These are phyloP conservation scores for Acrodontium crateriforme DNA, from an alignment of 2,329 filamentous ascomycete species.

Conservation along the genomic window DNA sequence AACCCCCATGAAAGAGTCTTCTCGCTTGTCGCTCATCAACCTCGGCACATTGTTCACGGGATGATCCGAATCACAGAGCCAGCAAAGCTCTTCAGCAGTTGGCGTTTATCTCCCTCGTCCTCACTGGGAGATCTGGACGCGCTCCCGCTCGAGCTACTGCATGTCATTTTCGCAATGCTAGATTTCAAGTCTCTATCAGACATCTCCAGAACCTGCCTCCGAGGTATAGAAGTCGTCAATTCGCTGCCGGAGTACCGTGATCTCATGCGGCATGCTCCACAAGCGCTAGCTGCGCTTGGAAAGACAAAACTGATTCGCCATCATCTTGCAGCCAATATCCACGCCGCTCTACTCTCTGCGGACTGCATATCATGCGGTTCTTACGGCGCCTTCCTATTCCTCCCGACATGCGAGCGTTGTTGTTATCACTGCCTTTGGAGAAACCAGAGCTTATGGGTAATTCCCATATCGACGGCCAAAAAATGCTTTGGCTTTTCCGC, in stretches of 20 bases:
- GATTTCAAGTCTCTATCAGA: conserved; percentile 3
- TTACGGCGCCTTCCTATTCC: conserved; percentile 4
- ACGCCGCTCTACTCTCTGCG: conserved; percentile 2
- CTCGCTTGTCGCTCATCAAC: conserved; percentile 10
- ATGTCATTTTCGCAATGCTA: conserved; percentile 4
- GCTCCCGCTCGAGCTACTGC: conserved; percentile 4
- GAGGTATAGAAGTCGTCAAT: conserved; percentile 2
- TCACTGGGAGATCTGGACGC: conserved; percentile 1
- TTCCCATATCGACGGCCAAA: conserved; percentile 1
- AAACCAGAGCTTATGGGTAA: conserved; percentile 3
- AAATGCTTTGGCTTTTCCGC: conserved; percentile 2
- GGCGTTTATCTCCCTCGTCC: neutral
- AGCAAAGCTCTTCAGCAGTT: conserved; percentile 1
- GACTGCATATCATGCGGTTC: conserved; percentile 2
- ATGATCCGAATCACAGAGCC: conserved; percentile 2
- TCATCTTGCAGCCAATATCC: conserved; percentile 2
- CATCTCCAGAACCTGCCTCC: conserved; percentile 3
- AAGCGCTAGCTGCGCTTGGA: conserved; percentile 2
- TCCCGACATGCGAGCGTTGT: conserved; percentile 4
- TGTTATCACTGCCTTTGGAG: conserved; percentile 4
- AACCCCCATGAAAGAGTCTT: conserved; percentile 28
- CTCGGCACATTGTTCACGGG: conserved; percentile 2
- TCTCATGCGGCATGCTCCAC: conserved; percentile 4
- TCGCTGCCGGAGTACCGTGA: conserved; percentile 4
- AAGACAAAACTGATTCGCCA: conserved; percentile 1